These are phyloP conservation scores for Phlyctochytrium arcticum DNA, from an alignment of 192 early-diverging fungal genomes.

Conservation along the genomic window DNA sequence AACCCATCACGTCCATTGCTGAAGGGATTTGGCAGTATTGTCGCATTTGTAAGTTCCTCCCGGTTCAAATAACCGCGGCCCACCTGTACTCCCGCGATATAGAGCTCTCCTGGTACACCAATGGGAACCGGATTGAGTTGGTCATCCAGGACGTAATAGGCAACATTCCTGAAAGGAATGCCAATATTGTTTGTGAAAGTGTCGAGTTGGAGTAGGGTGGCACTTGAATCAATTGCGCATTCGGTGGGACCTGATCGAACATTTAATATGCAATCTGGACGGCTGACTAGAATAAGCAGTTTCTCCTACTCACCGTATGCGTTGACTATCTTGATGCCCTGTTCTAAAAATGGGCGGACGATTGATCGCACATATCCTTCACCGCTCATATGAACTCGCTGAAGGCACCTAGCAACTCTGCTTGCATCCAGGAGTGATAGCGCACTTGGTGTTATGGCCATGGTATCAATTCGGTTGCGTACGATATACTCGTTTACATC, in stretches of 20 bases:
- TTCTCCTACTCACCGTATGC: not conserved
- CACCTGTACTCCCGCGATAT: slow-evolving; percentile 34
- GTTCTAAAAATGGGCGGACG: not conserved
- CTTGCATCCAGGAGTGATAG: not conserved
- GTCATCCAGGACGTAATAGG: slow-evolving; percentile 11
- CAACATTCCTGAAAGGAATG: not conserved
- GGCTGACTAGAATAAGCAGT: too few species aligned
- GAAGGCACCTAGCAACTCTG: not conserved
- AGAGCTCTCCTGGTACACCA: slow-evolving; percentile 41
- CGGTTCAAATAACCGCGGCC: slow-evolving; percentile 39
- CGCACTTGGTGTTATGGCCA: not conserved
- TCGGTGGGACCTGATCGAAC: not conserved
- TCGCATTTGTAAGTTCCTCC: slow-evolving; percentile 30
- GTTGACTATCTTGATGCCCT: not conserved
- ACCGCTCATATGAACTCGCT: not conserved
- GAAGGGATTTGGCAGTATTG: slow-evolving; percentile 28
- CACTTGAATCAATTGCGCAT: not conserved
- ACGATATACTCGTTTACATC: not conserved
- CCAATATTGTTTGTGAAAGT: slow-evolving; percentile 2
- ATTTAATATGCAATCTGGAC: too few species aligned
- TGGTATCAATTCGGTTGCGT: not conserved
- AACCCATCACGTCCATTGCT: slow-evolving; percentile 19
- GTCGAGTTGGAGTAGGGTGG: not conserved
- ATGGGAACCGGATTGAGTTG: slow-evolving; percentile 27
- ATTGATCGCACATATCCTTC: not conserved